These are phyloP conservation scores for Spathaspora passalidarum DNA, from an alignment of 805 yeast species.

Conservation along the genomic window DNA sequence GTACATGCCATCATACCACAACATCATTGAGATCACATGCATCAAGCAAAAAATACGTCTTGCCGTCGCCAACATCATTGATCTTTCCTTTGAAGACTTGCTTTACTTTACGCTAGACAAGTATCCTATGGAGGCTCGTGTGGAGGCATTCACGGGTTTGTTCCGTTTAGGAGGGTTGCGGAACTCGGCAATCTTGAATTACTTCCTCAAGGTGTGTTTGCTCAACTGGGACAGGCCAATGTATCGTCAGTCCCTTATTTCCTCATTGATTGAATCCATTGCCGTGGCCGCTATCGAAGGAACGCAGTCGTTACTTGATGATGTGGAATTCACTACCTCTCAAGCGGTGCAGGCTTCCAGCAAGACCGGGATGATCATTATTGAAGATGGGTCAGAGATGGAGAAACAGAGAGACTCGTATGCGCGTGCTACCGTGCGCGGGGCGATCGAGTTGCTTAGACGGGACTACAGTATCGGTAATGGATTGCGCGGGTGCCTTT, in stretches of 20 bases:
- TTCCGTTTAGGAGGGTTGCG: constrained; percentile 75
- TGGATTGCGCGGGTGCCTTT: constrained; percentile 58
- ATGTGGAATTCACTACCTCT: constrained; percentile 51
- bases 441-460: constrained; percentile 63
- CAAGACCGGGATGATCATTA: constrained; percentile 43
- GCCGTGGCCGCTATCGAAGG: constrained; percentile 70
- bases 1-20: constrained; percentile 77
- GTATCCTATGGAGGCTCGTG: constrained; percentile 51
- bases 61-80: constrained; percentile 52
- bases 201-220: constrained; percentile 55
- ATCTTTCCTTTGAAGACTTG: constrained; percentile 52
- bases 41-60: constrained; percentile 58
- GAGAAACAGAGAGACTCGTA: constrained; percentile 58
- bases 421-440: constrained; percentile 62
- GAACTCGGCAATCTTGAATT: constrained; percentile 56
- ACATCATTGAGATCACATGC: constrained; percentile 53
- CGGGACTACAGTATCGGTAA: constrained; percentile 54
- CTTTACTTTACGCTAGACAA: constrained; percentile 48
- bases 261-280: constrained; percentile 47
- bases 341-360: neutral
- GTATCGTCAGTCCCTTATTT: constrained; percentile 49
- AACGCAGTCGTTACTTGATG: constrained; percentile 55
- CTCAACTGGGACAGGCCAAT: constrained; percentile 51
- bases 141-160: constrained; percentile 68
- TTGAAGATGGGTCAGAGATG: constrained; percentile 54